Evolutionary conservation across 352 stramenopile species (phyloP).

Genomic region (Phytophthora aleatoria): DNA sequence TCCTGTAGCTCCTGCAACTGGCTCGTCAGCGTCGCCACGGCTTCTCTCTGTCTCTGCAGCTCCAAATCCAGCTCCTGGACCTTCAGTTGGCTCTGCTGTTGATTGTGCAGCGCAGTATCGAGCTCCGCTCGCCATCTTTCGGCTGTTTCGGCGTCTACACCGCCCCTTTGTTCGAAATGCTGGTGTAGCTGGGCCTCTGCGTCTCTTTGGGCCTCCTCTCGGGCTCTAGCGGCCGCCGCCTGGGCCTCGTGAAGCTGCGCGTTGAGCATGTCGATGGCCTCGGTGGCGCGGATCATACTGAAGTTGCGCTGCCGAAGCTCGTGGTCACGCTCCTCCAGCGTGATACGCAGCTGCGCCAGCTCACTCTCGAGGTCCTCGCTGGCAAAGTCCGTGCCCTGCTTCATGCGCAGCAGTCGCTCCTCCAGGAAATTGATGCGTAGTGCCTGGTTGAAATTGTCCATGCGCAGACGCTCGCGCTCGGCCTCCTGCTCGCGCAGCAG

Average conservation of each 20-base stretch:
- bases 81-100: constrained; percentile 38
- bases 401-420: constrained; percentile 65
- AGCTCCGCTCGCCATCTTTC: constrained; percentile 46
- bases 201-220: constrained; percentile 32
- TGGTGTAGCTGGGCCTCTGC: constrained; percentile 40
- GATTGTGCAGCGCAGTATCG: constrained; percentile 34
- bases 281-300: constrained; percentile 63
- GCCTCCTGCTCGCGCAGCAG: constrained; percentile 62
- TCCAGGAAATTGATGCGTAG: constrained; percentile 70
- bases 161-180: constrained; percentile 24
- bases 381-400: constrained; percentile 62
- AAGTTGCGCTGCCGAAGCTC: constrained; percentile 64
- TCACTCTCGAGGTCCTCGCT: constrained; percentile 70
- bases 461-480: constrained; percentile 61
- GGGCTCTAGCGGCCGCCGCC: constrained; percentile 29
- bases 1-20: constrained; percentile 51
- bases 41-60: constrained; percentile 39
- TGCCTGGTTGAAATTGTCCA: constrained; percentile 81
- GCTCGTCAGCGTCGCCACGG: constrained; percentile 22
- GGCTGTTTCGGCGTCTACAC: constrained; percentile 44
- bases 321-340: constrained; percentile 67
- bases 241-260: constrained; percentile 42
- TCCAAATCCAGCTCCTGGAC: constrained; percentile 45
- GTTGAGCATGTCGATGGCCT: constrained; percentile 63
- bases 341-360: constrained; percentile 54